Percentiles rank a stretch among this genome's conserved stretches.
phyloP scores from a whole-genome alignment of 2,329 filamentous ascomycete genomes.

The Epichloe elymi region DNA sequence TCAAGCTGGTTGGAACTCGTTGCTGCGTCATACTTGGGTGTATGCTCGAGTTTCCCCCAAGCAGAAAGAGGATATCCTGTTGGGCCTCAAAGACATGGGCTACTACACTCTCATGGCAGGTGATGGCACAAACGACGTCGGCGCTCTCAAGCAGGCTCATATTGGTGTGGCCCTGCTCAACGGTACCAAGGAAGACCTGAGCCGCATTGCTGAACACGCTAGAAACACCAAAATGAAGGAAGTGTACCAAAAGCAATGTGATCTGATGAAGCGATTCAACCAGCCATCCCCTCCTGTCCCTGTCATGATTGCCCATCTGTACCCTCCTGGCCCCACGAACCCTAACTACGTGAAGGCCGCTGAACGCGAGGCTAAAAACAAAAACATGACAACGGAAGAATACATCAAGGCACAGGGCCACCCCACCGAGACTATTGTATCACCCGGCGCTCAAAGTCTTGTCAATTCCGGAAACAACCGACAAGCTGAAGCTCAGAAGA shows the following conservation, averaged over 20 bases:
- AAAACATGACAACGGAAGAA: slow-evolving; percentile 52
- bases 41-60: slow-evolving; percentile 97
- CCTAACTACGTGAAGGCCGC: slow-evolving; percentile 92
- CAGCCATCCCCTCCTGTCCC: slow-evolving; percentile 87
- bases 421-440: slow-evolving; percentile 49
- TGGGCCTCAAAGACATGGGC: slow-evolving; percentile 88
- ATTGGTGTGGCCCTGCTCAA: slow-evolving; percentile 94
- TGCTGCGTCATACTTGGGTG: slow-evolving; percentile 88
- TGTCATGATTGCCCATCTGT: slow-evolving; percentile 83
- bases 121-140: slow-evolving; percentile 96
- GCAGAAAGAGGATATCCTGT: slow-evolving; percentile 97
- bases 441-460: slow-evolving; percentile 49
- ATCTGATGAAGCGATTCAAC: slow-evolving; percentile 89
- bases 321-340: slow-evolving; percentile 79
- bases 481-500: slow-evolving; percentile 52
- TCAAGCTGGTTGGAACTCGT: slow-evolving; percentile 58
- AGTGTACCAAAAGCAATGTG: slow-evolving; percentile 89
- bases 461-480: slow-evolving; percentile 13
- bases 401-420: slow-evolving; percentile 40
- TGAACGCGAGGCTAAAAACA: slow-evolving; percentile 69
- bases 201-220: slow-evolving; percentile 82
- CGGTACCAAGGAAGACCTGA: slow-evolving; percentile 81
- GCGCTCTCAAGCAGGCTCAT: slow-evolving; percentile 93
- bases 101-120: slow-evolving; percentile 99
- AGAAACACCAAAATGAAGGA: slow-evolving; percentile 97